Conservation (phyloP, 2,329 filamentous ascomycete genomes). For the Penicillium sumatraense region DNA sequence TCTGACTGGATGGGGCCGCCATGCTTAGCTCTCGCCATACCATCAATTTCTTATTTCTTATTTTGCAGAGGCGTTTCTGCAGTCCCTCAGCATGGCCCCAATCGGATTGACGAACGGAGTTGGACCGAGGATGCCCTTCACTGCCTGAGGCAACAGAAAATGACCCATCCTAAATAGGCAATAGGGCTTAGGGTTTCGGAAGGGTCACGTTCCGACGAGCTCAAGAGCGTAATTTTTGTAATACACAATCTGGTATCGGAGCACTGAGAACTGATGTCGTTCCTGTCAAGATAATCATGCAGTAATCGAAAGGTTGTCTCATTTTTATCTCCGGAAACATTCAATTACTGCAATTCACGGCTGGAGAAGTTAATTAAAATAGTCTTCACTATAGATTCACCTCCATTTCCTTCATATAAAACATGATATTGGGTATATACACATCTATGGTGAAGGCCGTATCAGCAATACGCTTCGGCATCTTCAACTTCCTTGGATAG, state of each 20-base stretch:
- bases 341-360: no score
- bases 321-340: no score
- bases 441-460: background rate
- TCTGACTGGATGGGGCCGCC: background rate
- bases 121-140: slow-evolving; percentile 9
- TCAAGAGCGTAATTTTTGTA: background rate
- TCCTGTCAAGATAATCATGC: no score
- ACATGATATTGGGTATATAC: background rate
- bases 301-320: no score
- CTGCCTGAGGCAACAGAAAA: background rate
- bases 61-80: no score
- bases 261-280: background rate
- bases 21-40: background rate
- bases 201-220: slow-evolving; percentile 1
- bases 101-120: slow-evolving; percentile 13
- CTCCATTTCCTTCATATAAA: no score
- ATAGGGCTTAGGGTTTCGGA: slow-evolving; percentile 25
- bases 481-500: slow-evolving; percentile 2
- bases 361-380: no score
- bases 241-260: background rate
- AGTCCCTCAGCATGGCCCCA: no score
- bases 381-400: no score
- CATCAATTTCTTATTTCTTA: background rate
- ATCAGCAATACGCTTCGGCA: slow-evolving; percentile 15
- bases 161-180: slow-evolving; percentile 5